Base-by-base conservation (phyloP, 1,139 yeast species). In the Pichiaceae sp. region DNA sequence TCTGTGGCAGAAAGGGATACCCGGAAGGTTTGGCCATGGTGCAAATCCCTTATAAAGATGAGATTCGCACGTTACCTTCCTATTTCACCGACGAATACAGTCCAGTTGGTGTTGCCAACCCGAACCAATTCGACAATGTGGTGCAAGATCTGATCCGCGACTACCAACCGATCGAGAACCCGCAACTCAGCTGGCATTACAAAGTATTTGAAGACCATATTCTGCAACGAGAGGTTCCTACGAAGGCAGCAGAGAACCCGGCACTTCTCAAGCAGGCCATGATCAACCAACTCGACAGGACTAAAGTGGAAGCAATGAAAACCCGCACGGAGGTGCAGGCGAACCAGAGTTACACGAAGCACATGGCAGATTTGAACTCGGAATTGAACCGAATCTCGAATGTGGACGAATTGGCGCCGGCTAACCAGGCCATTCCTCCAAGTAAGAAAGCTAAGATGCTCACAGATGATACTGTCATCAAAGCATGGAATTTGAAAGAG, bases 21-120 rank as follows among this genome's bases (percentile, higher is more conserved):
- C 81, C 82, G 0, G 75, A 78, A 45, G 87, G 87, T 0, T 75
- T 82, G 44, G 69, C 77, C 32, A 56, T 82, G 37, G 60, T 75
- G 14, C 62, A 67, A 34, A 42, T 78, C n/a, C 89, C 91, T 0
- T 78, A 73, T 66, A 52, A 73, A 17, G 84, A 80, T 44, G 83
- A 79, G 50, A 59, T 80, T 2, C 57, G 91, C 38, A 60, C 58
- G 27, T 56, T 76, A 7, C 75, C 89, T 62, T 15, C 52, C 39
- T 44, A 51, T 29, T 16, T 53, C 2, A 33, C 40, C 4, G 37
- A 40, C n/a, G 31, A 38, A 6, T 39, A 39, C 17, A 34, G 42
- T 9, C 45, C 49, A 3, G 33, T 38, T 3, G 42, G 36, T 17
- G 31, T 34, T 4, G 43, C 49, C 4, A 35, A 38, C 9, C 41